These are phyloP conservation scores for Clitocybe nebularis DNA, from an alignment of 1,284 basidiomycete species.

Conservation along the genomic window DNA sequence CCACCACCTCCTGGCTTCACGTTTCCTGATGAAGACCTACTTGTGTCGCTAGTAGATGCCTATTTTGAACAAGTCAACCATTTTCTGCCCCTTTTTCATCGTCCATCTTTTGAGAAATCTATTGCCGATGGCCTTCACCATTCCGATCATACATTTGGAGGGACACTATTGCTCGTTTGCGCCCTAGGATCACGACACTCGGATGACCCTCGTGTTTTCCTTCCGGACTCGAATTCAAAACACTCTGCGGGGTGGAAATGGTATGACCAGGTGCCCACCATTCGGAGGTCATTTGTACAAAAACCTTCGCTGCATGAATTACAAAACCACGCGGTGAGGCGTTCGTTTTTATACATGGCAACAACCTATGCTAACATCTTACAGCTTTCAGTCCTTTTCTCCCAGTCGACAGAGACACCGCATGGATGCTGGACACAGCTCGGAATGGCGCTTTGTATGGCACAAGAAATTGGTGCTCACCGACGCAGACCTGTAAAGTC, in stretches of 20 bases:
- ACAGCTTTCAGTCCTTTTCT: constrained; percentile 33
- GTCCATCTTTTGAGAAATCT: constrained; percentile 66
- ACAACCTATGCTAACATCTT: no score
- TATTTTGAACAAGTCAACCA: constrained; percentile 67
- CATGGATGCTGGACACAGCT: constrained; percentile 58
- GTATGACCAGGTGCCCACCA: constrained; percentile 60
- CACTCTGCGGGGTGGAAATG: constrained; percentile 76
- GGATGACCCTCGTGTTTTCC: constrained; percentile 62
- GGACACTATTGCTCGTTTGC: constrained; percentile 70
- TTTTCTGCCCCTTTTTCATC: constrained; percentile 74
- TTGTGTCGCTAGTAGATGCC: constrained; percentile 55
- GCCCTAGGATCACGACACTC: constrained; percentile 70
- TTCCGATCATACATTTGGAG: constrained; percentile 60
- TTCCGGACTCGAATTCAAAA: constrained; percentile 38
- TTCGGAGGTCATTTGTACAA: constrained; percentile 54
- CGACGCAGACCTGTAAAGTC: constrained; percentile 28
- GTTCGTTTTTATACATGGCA: no score
- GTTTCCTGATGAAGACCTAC: constrained; percentile 65
- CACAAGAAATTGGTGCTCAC: constrained; percentile 54
- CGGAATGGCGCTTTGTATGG: constrained; percentile 54
- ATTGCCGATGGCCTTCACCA: constrained; percentile 56
- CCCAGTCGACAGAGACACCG: constrained; percentile 32
- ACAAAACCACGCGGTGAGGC: constrained; percentile 51
- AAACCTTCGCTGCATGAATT: constrained; percentile 66
- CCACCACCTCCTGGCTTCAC: constrained; percentile 21